Evolutionary conservation across 169 alveolate species (phyloP), one percentile per base, ranked within the genome.

Genomic region (Plasmodium sp.): DNA sequence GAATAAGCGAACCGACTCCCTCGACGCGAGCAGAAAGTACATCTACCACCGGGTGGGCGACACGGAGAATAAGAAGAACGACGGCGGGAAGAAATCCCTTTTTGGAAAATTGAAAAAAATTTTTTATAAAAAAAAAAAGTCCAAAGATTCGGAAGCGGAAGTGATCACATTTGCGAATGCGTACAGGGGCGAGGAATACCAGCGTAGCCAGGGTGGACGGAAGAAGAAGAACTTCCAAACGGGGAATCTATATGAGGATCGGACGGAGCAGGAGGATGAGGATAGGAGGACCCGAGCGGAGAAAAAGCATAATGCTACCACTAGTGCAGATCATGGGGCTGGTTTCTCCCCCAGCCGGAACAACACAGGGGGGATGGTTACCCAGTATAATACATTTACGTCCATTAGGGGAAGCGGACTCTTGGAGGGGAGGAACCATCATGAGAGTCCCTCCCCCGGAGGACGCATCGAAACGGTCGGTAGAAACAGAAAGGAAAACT

Each of bases 81-180:
- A 34, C n/a, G 41, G 62, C 12, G 62, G 45, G 77, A 86, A 34
- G 27, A 74, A 51, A 43, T 86, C 93, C 2, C 54, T 86, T 75
- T 86, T 86, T 75, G 81, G 84, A 75, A 86, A 75, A 39, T 22
- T 86, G 71, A 86, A 86, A 75, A 34, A 86, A 27, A 67, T 86
- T 7, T 86, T 86, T 77, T 86, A 86, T 45, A 86, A 86, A 75
- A 86, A 51, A 48, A 85, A 75, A 86, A 86, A 74, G 45, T 43
- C 83, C 1, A 54, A 86, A 9, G 45, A 86, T 86, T 45, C 31
- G 3, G 85, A 85, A 3, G 58, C n/a, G 16, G 72, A 48, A 0
- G 16, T 45, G 48, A 22, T 14, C 12, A 73, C 73, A 84, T 72
- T 27, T 84, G 34, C 45, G 18, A 18, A 5, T 67, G 39, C 0